Base-by-base conservation (phyloP, 345 rosid genomes). In the Rhodamnia argentea region DNA sequence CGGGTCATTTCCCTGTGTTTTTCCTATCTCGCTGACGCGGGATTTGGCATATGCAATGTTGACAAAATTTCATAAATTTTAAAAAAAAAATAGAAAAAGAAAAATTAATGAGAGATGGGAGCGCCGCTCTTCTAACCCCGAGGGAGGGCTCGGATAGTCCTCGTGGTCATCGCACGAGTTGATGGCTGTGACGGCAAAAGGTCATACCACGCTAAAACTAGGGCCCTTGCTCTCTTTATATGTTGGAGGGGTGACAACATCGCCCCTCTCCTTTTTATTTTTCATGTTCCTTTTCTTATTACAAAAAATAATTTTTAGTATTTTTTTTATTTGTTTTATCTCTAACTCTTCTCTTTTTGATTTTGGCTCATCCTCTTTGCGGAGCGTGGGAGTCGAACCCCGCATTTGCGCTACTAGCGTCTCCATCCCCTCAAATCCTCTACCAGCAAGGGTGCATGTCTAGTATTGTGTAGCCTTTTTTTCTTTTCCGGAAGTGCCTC, bases 401-500 rank as follows among this genome's bases (percentile, higher is more conserved):
- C 11, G 11, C 2, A 47, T 2, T 2, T 47, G 1, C 9, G 11
- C 1, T 47, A 47, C 51, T 47, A 47, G 51, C 11, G 51, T 47
- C 51, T 47, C 2, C 51, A 47, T 11, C 11, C 10, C 11, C 11
- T 10, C 9, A 44, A 47, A 8, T 1, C 11, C 2, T 47, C 10
- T 47, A 47, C 51, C 10, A 10, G 51, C 5, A 47, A 47, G 51
- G 51, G 2, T 11, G 2, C 51, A 47, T 8, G 11, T 11, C 51
- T 47, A 47, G 51, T 47, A 47, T 47, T 10, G 10, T 10, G 51
- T 47, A 47, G 8, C n/a, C n/a, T n/a, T n/a, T 15, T 29, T 62
- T 62, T 37, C 3, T 62, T 64, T 53, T 54, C 22, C 44, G 0
- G 2, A 20, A 0, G 0, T 16, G 22, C 44, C 44, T 16, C 44